Conservation (phyloP, 192 early-diverging fungal genomes). For the Coemansia guatemalensis region DNA sequence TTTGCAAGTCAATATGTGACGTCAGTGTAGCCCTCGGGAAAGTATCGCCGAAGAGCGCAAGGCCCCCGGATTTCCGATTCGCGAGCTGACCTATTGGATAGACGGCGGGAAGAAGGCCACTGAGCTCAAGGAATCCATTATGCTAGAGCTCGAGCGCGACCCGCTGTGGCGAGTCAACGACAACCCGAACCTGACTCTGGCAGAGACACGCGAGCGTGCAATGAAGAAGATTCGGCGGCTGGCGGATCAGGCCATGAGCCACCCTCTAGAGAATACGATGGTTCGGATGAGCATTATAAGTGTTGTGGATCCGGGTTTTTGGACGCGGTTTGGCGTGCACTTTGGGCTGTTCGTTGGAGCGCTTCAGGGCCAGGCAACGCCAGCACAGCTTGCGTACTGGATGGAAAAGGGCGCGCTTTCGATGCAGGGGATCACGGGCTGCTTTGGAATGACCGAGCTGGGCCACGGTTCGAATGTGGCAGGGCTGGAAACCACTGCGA, state of each 20-base stretch:
- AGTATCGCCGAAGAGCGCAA: slow-evolving; percentile 72
- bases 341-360: slow-evolving; percentile 88
- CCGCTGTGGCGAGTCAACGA: slow-evolving; percentile 79
- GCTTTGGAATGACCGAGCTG: slow-evolving; percentile 93
- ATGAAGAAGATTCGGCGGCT: slow-evolving; percentile 78
- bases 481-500: slow-evolving; percentile 92
- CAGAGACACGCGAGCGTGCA: slow-evolving; percentile 76
- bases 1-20: background rate
- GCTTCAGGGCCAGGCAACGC: slow-evolving; percentile 79
- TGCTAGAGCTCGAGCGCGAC: slow-evolving; percentile 84
- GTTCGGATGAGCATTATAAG: slow-evolving; percentile 77
- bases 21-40: slow-evolving; percentile 40
- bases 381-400: slow-evolving; percentile 84
- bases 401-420: slow-evolving; percentile 78
- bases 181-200: slow-evolving; percentile 73
- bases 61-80: slow-evolving; percentile 72
- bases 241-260: slow-evolving; percentile 69
- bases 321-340: slow-evolving; percentile 92
- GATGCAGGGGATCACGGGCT: slow-evolving; percentile 80
- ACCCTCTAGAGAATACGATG: slow-evolving; percentile 69
- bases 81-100: slow-evolving; percentile 78
- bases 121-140: slow-evolving; percentile 74
- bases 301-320: slow-evolving; percentile 82
- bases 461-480: slow-evolving; percentile 90
- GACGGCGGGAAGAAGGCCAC: slow-evolving; percentile 70